A percentile compares a stretch with the other conserved stretches of the same genome.
phyloP scores from a whole-genome alignment of 306 rosid species.

The Datisca glomerata region DNA sequence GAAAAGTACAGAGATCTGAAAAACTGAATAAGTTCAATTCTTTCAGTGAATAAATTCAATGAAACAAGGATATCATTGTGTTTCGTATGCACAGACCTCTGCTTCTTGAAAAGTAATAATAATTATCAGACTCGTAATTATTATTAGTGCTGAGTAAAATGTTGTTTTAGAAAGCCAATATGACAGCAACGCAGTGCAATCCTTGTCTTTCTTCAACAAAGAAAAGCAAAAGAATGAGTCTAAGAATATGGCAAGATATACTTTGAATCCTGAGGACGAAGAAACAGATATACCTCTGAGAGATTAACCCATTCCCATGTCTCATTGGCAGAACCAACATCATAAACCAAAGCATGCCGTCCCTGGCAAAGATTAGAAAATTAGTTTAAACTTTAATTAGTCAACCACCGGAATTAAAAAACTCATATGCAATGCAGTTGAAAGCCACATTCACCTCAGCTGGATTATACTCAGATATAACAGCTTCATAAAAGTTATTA shows the following conservation, averaged over 20 bases:
- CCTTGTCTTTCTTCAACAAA: too few species aligned
- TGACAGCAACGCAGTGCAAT: too few species aligned
- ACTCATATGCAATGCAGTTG: background rate
- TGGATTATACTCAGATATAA: constrained; percentile 58
- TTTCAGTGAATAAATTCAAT: too few species aligned
- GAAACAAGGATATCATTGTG: too few species aligned
- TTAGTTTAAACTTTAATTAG: background rate
- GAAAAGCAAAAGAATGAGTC: background rate
- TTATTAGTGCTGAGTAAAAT: too few species aligned
- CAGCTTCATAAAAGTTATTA: constrained; percentile 86
- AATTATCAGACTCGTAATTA: too few species aligned
- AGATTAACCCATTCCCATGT: constrained; percentile 92
- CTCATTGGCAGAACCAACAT: constrained; percentile 53
- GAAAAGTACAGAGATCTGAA: too few species aligned
- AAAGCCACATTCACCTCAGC: constrained; percentile 36
- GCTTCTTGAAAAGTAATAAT: too few species aligned
- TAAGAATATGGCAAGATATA: background rate
- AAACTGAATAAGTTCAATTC: too few species aligned
- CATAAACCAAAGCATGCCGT: constrained; percentile 73
- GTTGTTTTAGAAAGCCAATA: too few species aligned
- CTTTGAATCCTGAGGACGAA: constrained; percentile 8
- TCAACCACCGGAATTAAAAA: background rate
- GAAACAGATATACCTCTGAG: constrained; percentile 55
- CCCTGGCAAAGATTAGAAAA: constrained; percentile 45
- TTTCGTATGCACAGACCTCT: too few species aligned